Evolutionary conservation across 805 yeast species (phyloP).

Genomic region (Yarrowia alimentaria): DNA sequence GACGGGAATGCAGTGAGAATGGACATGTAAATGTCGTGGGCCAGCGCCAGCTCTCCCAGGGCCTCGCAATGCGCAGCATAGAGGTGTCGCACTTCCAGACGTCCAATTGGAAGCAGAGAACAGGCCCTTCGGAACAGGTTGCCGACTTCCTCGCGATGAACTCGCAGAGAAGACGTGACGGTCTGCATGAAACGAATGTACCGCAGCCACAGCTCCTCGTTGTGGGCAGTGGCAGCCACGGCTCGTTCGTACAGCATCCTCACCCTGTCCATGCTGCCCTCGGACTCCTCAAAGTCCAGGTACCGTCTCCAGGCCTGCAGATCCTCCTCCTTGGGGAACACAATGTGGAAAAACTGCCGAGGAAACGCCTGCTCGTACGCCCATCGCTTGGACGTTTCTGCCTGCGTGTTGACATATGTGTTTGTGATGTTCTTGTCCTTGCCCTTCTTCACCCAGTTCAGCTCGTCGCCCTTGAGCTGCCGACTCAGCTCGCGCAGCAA

Average conservation of each 20-base stretch:
- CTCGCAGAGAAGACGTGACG: conserved; percentile 32
- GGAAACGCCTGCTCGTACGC: conserved; percentile 55
- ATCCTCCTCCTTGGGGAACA: conserved; percentile 47
- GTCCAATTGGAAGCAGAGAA: conserved; percentile 37
- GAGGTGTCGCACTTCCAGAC: conserved; percentile 35
- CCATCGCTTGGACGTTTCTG: conserved; percentile 62
- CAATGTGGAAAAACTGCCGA: conserved; percentile 55
- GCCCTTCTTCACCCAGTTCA: conserved; percentile 15
- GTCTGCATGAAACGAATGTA: conserved; percentile 56
- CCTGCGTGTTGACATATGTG: conserved; percentile 49
- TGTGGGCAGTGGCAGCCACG: conserved; percentile 51
- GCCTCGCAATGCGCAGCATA: conserved; percentile 39
- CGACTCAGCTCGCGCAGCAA: conserved; percentile 39
- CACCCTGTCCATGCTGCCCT: conserved; percentile 38
- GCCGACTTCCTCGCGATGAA: conserved; percentile 40
- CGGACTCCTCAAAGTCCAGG: conserved; percentile 51
- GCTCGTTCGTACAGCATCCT: conserved; percentile 66
- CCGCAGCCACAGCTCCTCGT: conserved; percentile 64
- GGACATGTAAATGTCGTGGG: conserved; percentile 35
- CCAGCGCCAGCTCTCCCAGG: conserved; percentile 34
- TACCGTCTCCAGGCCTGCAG: conserved; percentile 61
- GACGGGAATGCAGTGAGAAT: conserved; percentile 37
- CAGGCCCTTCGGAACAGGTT: conserved; percentile 54
- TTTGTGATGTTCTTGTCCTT: conserved; percentile 14
- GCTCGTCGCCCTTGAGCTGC: conserved; percentile 35